A percentile compares a stretch with the other conserved stretches of the same genome.
phyloP scores from a whole-genome alignment of 345 rosid species.

The Carallia pectinifolia region DNA sequence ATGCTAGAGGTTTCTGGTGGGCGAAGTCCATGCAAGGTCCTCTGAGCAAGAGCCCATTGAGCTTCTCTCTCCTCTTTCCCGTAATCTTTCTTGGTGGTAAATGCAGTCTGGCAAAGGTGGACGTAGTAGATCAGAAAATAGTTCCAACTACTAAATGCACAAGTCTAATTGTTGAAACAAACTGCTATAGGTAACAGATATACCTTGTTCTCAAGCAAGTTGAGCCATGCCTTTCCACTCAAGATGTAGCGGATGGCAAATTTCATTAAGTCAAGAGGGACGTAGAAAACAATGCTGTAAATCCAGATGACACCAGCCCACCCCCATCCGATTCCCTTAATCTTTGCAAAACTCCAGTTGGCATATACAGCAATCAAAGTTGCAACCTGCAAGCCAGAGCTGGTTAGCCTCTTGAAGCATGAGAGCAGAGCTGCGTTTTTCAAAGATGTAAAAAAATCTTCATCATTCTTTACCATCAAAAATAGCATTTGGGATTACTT shows the following conservation, averaged over 20 bases:
- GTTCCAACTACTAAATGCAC: background rate
- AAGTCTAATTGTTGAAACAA: background rate
- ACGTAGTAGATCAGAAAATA: background rate
- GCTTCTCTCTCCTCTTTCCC: slow-evolving; percentile 90
- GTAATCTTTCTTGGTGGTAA: slow-evolving; percentile 83
- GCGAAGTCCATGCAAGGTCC: slow-evolving; percentile 82
- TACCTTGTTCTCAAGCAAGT: slow-evolving; percentile 77
- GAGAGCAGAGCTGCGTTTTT: too few relatives aligned
- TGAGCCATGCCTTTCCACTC: slow-evolving; percentile 79
- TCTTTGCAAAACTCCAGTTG: slow-evolving; percentile 71
- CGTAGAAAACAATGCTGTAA: slow-evolving; percentile 62
- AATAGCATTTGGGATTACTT: too few relatives aligned
- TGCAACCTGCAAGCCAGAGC: slow-evolving; percentile 49
- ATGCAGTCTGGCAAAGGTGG: slow-evolving; percentile 57
- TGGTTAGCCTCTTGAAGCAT: background rate
- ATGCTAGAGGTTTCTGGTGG: slow-evolving; percentile 46
- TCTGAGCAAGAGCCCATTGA: slow-evolving; percentile 85
- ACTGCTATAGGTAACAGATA: background rate
- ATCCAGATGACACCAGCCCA: slow-evolving; percentile 95
- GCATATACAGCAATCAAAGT: slow-evolving; percentile 69
- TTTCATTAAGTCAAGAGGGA: slow-evolving; percentile 78
- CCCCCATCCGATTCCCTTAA: slow-evolving; percentile 84
- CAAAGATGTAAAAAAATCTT: too few relatives aligned
- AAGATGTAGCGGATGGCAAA: slow-evolving; percentile 75
- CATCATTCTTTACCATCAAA: too few relatives aligned